Percentiles rank a stretch among this genome's conserved stretches.
phyloP scores from a whole-genome alignment of 257 asterid species.

The Solanum neorickii region DNA sequence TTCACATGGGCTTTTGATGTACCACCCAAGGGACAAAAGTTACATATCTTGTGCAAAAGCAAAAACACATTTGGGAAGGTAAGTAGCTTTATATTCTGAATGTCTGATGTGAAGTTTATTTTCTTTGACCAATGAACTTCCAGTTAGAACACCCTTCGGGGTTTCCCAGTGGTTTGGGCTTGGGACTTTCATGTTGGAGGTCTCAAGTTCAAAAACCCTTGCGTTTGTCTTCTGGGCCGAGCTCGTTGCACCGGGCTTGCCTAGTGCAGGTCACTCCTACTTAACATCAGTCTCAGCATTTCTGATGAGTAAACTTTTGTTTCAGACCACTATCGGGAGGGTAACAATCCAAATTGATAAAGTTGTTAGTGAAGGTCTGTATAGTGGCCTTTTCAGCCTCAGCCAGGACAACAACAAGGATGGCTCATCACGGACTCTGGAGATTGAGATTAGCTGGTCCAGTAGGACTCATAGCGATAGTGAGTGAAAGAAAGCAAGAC shows the following conservation, averaged over 20 bases:
- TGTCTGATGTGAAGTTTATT: not conserved
- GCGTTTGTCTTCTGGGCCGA: not conserved
- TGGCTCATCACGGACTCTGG: constrained; percentile 48
- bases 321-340: constrained; percentile 64
- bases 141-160: not conserved
- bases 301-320: constrained; percentile 6
- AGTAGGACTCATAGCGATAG: constrained; percentile 25
- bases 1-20: constrained; percentile 89
- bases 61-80: constrained; percentile 85
- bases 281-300: not conserved
- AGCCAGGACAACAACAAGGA: constrained; percentile 44
- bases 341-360: constrained; percentile 69
- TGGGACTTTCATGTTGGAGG: not conserved
- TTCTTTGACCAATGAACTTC: not conserved
- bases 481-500: constrained; percentile 5
- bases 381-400: constrained; percentile 54
- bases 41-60: constrained; percentile 54
- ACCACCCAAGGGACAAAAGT: constrained; percentile 92
- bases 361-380: constrained; percentile 63
- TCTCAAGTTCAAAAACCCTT: not conserved
- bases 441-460: constrained; percentile 72
- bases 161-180: not conserved
- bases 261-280: not conserved
- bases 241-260: too few species aligned
- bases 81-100: constrained; percentile 10